Evolutionary conservation across 768 basidiomycete species (phyloP).

Genomic region (Brasilioporus rufonigricans): DNA sequence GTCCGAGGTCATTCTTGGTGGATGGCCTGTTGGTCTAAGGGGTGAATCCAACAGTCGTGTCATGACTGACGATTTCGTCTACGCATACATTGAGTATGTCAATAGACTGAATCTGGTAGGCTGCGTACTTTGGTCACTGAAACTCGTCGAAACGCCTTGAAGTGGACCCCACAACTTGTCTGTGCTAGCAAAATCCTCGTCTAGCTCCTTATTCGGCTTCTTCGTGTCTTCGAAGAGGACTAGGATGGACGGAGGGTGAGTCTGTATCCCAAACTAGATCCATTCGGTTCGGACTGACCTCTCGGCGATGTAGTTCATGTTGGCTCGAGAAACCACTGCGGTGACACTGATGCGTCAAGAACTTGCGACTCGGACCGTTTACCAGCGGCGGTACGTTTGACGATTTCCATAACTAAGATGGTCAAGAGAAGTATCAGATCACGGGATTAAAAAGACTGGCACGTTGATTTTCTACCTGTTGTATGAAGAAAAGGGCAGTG

Average conservation of each 20-base stretch:
- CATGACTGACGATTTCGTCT: conserved; percentile 67
- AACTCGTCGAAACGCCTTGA: conserved; percentile 78
- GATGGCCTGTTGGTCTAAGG: conserved; percentile 66
- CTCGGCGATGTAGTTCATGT: too few species aligned
- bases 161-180: conserved; percentile 61
- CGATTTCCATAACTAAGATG: conserved; percentile 42
- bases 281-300: conserved; percentile 41
- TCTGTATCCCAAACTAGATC: background rate
- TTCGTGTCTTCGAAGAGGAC: conserved; percentile 73
- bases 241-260: conserved; percentile 24
- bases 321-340: conserved; percentile 59
- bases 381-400: conserved; percentile 36
- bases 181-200: conserved; percentile 59
- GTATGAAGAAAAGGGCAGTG: conserved; percentile 42
- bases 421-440: background rate
- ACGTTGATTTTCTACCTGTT: conserved; percentile 40
- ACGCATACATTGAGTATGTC: conserved; percentile 5
- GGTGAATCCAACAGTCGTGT: conserved; percentile 70
- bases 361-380: conserved; percentile 48
- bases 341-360: conserved; percentile 43
- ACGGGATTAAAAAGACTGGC: background rate
- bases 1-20: conserved; percentile 54
- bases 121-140: conserved; percentile 69
- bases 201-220: conserved; percentile 59
- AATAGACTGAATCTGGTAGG: background rate